Conservation (phyloP, 1,284 basidiomycete species). For the Exsudoporus floridanus region DNA sequence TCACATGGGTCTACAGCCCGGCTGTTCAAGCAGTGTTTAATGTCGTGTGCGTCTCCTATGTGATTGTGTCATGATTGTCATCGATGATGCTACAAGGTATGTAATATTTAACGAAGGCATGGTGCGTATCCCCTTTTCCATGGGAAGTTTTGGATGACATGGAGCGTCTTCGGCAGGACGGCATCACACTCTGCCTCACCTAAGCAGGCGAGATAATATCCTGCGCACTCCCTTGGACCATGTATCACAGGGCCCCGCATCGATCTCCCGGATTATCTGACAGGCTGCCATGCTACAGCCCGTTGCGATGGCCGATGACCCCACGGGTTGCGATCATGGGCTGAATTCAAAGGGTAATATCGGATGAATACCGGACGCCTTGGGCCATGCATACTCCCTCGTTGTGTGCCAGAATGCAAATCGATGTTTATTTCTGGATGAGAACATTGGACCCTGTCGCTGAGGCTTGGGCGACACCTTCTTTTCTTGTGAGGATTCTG, state of each 20-base stretch:
- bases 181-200: background rate
- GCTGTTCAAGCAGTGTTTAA: background rate
- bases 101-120: slow-evolving; percentile 1
- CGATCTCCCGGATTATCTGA: background rate
- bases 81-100: background rate
- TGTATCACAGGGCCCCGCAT: slow-evolving; percentile 1
- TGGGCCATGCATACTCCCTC: slow-evolving; percentile 5
- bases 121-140: background rate
- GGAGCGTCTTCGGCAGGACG: slow-evolving; percentile 1
- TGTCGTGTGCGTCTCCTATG: slow-evolving; percentile 1
- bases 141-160: slow-evolving; percentile 9
- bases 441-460: slow-evolving; percentile 12
- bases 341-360: slow-evolving; percentile 1
- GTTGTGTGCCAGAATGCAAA: background rate
- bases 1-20: background rate
- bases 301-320: background rate
- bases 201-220: background rate
- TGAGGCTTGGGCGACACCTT: background rate
- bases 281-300: background rate
- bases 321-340: background rate
- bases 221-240: background rate
- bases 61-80: background rate
- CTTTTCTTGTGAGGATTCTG: slow-evolving; percentile 13
- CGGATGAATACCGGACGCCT: slow-evolving; percentile 10
- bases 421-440: slow-evolving; percentile 15